Base-by-base conservation (phyloP, 108 stramenopile genomes). In the Licmophora abbreviata region DNA sequence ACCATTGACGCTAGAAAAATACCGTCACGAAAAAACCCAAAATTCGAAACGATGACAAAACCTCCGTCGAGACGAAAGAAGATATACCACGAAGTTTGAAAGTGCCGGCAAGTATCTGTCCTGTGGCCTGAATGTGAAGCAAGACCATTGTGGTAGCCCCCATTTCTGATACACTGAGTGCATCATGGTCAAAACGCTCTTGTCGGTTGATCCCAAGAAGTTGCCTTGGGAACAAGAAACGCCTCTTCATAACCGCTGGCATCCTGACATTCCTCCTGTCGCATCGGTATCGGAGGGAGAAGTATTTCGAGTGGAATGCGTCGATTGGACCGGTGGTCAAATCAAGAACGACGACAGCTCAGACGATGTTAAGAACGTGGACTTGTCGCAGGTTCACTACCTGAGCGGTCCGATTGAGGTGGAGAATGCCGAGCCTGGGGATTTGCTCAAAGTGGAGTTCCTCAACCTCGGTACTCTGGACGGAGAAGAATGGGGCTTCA, bases 281-380 rank as follows among this genome's bases (percentile, higher is more conserved):
- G 79, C 79, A 4, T 44, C 50, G 3, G 79, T 81, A 9, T 44
- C 57, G 27, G 65, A 71, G 47, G 76, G 76, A 1, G 70, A 81
- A 33, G 66, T 68, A 31, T 77, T 81, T 31, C 73, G 76, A 33
- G 67, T 69, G 17, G 79, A 81, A 51, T 81, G 79, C 41, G 69
- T 81, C 15, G 79, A 81, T 58, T 81, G 79, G 79, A 81, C 79
- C 0, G 79, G 79, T 43, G 79, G 79, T 14, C 79, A 81, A 48
- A 77, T 81, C 43, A 70, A 73, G 28, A 77, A 81, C 40, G 55
- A 81, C 35, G 76, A 81, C 35, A 54, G 33, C 17, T 58, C 66
- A 1, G 79, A 81, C 26, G 79, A 81, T 55, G 76, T 81, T 24
- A 77, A 81, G 45, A 81, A 77, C 43, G 79, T 81, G 0, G 79